A percentile compares a stretch with the other conserved stretches of the same genome.
Evolutionary conservation across 768 basidiomycete species (phyloP).

Genomic region (Suillus placidus): DNA sequence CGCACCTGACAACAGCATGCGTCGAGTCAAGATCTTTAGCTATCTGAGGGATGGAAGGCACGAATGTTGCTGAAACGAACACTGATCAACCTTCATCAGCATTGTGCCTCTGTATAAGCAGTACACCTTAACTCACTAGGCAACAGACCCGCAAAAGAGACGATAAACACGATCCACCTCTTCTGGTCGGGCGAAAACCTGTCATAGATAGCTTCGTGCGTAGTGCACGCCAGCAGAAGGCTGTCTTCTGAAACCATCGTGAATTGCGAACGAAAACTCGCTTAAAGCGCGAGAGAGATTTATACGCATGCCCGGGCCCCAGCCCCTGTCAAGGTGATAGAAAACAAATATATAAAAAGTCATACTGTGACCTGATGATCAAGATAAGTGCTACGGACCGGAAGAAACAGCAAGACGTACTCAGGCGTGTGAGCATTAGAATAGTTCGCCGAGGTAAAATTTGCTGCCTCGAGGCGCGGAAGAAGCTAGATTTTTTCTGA

Average conservation of each 20-base stretch:
- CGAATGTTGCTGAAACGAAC: constrained; percentile 68
- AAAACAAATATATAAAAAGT: not conserved
- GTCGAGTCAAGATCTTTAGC: constrained; percentile 65
- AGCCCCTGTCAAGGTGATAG: too few relatives aligned
- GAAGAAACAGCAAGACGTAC: not conserved
- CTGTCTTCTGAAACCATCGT: constrained; percentile 33
- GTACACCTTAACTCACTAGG: constrained; percentile 47
- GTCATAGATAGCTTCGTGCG: constrained; percentile 48
- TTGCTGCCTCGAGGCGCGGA: not conserved
- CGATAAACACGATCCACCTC: constrained; percentile 53
- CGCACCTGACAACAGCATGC: constrained; percentile 57
- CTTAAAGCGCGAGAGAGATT: not conserved
- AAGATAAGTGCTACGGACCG: not conserved
- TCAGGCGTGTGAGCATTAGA: not conserved
- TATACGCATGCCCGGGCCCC: too few relatives aligned
- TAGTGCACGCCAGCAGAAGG: constrained; percentile 21
- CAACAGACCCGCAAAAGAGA: constrained; percentile 63
- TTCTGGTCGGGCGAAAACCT: constrained; percentile 59
- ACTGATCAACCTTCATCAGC: constrained; percentile 42
- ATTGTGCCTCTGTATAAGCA: not conserved
- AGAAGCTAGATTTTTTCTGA: not conserved
- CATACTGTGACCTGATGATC: not conserved
- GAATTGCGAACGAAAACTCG: not conserved
- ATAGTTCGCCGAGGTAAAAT: not conserved
- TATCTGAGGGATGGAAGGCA: too few relatives aligned